Evolutionary conservation across 228 moss, liverwort and hornwort species (phyloP), one percentile per base, ranked within the genome.

Genomic region (Sphagnum fallax): DNA sequence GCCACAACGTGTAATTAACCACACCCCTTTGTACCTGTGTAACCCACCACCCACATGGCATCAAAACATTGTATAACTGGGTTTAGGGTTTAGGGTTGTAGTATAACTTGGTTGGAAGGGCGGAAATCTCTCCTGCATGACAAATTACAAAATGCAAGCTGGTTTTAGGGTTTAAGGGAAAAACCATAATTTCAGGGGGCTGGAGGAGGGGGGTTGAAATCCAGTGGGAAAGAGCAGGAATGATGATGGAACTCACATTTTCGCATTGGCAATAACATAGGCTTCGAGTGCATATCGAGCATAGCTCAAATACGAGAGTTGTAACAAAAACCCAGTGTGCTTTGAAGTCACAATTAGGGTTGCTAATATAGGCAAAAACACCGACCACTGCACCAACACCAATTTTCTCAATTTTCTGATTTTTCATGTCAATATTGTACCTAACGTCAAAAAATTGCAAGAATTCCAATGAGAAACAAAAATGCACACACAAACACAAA

Each of bases 1-100:
- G 10, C 52, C 77, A 16, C 85, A 86, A 0, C 85, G 76, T 49
- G 75, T 75, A 15, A 86, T 69, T 15, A 86, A 60, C 85, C 85
- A 86, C 51, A 86, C 85, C 5, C 85, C 85, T 8, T 79, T 64
- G 48, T 82, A 86, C 67, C 85, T 86, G 85, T 69, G 48, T 10
- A 4, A 12, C 6, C n/a, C 47, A 11, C 16, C 63, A 8, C 16
- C 8, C 16, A 16, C 7, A 16, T 48, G 16, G 5, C 0, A 11
- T 4, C 51, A 32, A 4, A n/a, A 51, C 11, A 49, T 12, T 52
- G 47, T 11, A 67, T 47, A 50, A 8, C 9, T 16, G 7, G 7
- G 16, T 9, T 48, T 11, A 60, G 15, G 11, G 59, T 11, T 71
- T 48, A 55, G 58, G 64, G 16, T 65, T 65, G 13, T 48, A 5